Base-by-base conservation (phyloP, 2,329 filamentous ascomycete species). In the Sclerotinia trifoliorum region DNA sequence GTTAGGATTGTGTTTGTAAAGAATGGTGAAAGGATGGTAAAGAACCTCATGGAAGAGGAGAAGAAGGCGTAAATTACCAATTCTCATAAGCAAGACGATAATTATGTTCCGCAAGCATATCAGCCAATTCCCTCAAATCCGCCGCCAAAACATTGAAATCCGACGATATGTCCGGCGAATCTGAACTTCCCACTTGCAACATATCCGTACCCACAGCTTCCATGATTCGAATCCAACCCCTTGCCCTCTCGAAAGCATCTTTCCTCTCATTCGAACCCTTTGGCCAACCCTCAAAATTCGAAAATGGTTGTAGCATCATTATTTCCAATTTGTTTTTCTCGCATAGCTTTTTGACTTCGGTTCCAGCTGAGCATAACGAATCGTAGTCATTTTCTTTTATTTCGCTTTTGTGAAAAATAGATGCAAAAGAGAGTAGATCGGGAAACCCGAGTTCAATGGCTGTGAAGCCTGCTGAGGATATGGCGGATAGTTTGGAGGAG, bases 241-340 rank as follows among this genome's bases (percentile, higher is more conserved):
- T 79, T 0, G 88, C 90, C 32, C 88, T 82, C 0, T 80, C 78
- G 71, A 90, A 90, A 0, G 88, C 89, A 64, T 90, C 85, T 6
- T 85, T 78, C 4, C 89, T 80, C 76, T 90, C 84, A 0, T 80
- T 73, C 1, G 84, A 86, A 0, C 81, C 86, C 52, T 81, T 80
- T 0, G 83, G 80, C 90, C 90, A 94, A 1, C 90, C 91, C 73
- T 94, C 90, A 68, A 92, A 93, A 73, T 93, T 91, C 21, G 87
- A 80, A 73, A 94, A 93, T 0, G 90, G 90, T 74, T 94, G 90
- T 7, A 93, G 78, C 81, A 93, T 89, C 77, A 93, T 83, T 67
- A 93, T 84, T 48, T 83, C 80, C 1, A 93, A 78, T 0, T 80
- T 78, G 46, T 87, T 80, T 15, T 83, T 80, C 35, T 84, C 79